Evolutionary conservation across 2,329 filamentous ascomycete genomes (phyloP).

Genomic region (Eutypa lata): DNA sequence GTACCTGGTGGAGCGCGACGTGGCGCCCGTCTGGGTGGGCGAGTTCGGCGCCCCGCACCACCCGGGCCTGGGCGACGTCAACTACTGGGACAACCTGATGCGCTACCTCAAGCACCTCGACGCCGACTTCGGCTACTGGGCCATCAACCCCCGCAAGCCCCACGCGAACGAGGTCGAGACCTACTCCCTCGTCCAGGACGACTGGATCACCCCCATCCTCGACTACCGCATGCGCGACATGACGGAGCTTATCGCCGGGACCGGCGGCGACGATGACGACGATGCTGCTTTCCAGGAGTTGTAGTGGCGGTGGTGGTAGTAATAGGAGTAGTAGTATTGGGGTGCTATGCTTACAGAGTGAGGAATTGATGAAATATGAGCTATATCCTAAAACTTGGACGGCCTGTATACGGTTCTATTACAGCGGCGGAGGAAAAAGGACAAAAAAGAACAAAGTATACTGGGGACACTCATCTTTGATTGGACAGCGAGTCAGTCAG

Average conservation of each 20-base stretch:
- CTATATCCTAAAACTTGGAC: no score
- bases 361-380: no score
- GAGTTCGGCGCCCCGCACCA: constrained; percentile 59
- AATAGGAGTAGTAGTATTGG: neutral
- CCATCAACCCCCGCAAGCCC: constrained; percentile 64
- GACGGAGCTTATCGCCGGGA: constrained; percentile 47
- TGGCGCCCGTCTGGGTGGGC: constrained; percentile 65
- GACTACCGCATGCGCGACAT: constrained; percentile 64
- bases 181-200: constrained; percentile 60
- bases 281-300: neutral
- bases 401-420: no score
- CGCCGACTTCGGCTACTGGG: constrained; percentile 69
- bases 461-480: no score
- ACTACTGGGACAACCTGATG: constrained; percentile 65
- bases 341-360: no score
- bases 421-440: no score
- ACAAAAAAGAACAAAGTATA: no score
- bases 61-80: constrained; percentile 54
- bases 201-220: constrained; percentile 60
- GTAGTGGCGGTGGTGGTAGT: neutral
- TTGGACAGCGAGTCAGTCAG: no score
- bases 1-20: constrained; percentile 54
- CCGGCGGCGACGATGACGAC: constrained; percentile 3
- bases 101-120: constrained; percentile 55
- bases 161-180: constrained; percentile 54